phyloP scores from a whole-genome alignment of 2,329 filamentous ascomycete genomes.

The Scopulariopsis brevicaulis region DNA sequence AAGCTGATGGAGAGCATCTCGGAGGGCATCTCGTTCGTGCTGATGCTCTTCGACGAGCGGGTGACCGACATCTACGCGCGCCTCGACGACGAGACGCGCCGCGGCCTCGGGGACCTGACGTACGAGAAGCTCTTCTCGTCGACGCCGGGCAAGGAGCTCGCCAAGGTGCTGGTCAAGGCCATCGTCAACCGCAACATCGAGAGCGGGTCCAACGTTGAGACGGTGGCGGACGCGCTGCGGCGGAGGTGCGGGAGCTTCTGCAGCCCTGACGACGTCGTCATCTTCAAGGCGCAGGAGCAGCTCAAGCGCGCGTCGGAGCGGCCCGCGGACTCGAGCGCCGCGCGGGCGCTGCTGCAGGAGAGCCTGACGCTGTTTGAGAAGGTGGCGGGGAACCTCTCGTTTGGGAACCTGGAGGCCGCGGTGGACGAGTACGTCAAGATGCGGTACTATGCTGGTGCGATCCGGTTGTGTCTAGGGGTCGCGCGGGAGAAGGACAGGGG shows the following conservation, averaged over 20 bases:
- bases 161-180: constrained; percentile 89
- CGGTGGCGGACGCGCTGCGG: constrained; percentile 86
- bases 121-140: constrained; percentile 83
- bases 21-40: constrained; percentile 91
- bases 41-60: constrained; percentile 88
- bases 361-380: constrained; percentile 81
- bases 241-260: constrained; percentile 94
- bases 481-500: constrained; percentile 79
- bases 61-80: constrained; percentile 77
- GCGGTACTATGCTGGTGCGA: constrained; percentile 88
- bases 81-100: constrained; percentile 58
- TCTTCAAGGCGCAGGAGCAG: constrained; percentile 96
- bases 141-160: constrained; percentile 70
- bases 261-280: constrained; percentile 90
- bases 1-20: constrained; percentile 82
- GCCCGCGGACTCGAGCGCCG: constrained; percentile 61
- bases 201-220: constrained; percentile 94
- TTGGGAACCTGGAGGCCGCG: constrained; percentile 68
- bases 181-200: constrained; percentile 98
- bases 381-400: constrained; percentile 72
- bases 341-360: constrained; percentile 73
- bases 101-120: constrained; percentile 64
- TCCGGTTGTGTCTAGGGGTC: constrained; percentile 74
- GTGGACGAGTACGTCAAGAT: constrained; percentile 69
- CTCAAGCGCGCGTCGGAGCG: constrained; percentile 80